Evolutionary conservation across 331 rosid genomes (phyloP).

Genomic region (Malus hybrid): DNA sequence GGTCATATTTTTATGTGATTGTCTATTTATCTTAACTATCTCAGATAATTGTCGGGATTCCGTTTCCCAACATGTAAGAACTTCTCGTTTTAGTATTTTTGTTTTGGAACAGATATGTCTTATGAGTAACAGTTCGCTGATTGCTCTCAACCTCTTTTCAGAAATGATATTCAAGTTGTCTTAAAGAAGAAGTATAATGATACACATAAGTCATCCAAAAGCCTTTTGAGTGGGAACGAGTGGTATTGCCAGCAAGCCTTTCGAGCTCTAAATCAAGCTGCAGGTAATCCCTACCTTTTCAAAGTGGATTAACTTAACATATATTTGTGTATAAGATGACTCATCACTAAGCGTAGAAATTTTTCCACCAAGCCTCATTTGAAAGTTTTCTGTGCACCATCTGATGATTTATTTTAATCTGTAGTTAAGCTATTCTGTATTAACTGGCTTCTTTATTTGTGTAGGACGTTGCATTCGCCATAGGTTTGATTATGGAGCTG

Average conservation of each 20-base stretch:
- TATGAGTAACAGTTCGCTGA: slow-evolving; percentile 18
- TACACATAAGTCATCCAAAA: slow-evolving; percentile 60
- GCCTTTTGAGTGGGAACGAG: slow-evolving; percentile 70
- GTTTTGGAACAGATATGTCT: slow-evolving; percentile 5
- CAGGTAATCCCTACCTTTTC: slow-evolving; percentile 42
- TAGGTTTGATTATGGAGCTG: slow-evolving; percentile 86
- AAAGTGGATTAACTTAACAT: background rate
- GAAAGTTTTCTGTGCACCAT: background rate
- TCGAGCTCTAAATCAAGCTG: slow-evolving; percentile 96
- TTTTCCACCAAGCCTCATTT: background rate
- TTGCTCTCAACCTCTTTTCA: slow-evolving; percentile 28
- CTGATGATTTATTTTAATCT: background rate
- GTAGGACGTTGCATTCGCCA: slow-evolving; percentile 95
- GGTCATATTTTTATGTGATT: slow-evolving; percentile 1
- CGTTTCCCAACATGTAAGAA: slow-evolving; percentile 92
- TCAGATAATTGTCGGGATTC: slow-evolving; percentile 91
- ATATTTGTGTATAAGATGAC: background rate
- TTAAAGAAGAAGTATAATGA: slow-evolving; percentile 84
- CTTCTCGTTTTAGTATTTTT: slow-evolving; percentile 12
- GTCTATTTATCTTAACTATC: slow-evolving; percentile 49
- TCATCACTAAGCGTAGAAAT: background rate
- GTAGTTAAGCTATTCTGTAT: background rate
- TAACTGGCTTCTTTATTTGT: slow-evolving; percentile 17
- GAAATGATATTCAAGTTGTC: slow-evolving; percentile 76
- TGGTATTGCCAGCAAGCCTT: slow-evolving; percentile 98